Percentiles rank a stretch among this genome's conserved stretches.
phyloP scores from a whole-genome alignment of 1,139 yeast genomes.

The Suhomyces maxii region DNA sequence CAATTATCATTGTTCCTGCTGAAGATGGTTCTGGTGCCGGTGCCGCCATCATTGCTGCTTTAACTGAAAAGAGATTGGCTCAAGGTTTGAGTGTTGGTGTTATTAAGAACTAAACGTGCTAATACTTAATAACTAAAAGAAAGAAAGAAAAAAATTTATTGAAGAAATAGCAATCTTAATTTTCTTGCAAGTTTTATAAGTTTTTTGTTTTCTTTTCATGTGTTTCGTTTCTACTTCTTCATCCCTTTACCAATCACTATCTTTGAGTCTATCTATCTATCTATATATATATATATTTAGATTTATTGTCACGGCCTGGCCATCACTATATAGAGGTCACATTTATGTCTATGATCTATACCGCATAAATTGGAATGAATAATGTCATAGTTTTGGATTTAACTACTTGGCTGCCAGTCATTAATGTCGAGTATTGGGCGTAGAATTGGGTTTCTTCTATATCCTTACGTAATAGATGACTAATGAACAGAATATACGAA shows the following conservation, averaged over 20 bases:
- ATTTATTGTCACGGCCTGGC: background rate
- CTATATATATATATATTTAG: too few relatives aligned
- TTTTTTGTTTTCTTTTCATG: too few relatives aligned
- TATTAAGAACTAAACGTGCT: slow-evolving; percentile 2
- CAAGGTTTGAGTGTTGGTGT: slow-evolving; percentile 77
- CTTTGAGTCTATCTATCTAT: too few relatives aligned
- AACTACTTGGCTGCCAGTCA: too few relatives aligned
- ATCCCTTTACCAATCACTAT: too few relatives aligned
- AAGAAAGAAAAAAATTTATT: too few relatives aligned
- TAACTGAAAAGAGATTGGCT: slow-evolving; percentile 75
- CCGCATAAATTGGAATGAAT: background rate
- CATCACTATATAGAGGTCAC: background rate
- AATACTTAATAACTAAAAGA: too few relatives aligned
- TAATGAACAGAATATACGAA: too few relatives aligned
- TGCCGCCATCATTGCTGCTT: slow-evolving; percentile 95
- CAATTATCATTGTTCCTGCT: slow-evolving; percentile 81
- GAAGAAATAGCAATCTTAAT: too few relatives aligned
- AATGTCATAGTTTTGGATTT: background rate
- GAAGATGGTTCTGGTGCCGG: slow-evolving; percentile 99
- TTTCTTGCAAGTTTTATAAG: too few relatives aligned
- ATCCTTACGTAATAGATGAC: too few relatives aligned
- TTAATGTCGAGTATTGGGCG: background rate
- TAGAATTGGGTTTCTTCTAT: background rate
- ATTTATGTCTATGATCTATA: background rate
- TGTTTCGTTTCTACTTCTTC: too few relatives aligned